A percentile compares a stretch with the other conserved stretches of the same genome.
Conservation (phyloP, 2,329 filamentous ascomycete species). For the Tolypocladium guangdongense region DNA sequence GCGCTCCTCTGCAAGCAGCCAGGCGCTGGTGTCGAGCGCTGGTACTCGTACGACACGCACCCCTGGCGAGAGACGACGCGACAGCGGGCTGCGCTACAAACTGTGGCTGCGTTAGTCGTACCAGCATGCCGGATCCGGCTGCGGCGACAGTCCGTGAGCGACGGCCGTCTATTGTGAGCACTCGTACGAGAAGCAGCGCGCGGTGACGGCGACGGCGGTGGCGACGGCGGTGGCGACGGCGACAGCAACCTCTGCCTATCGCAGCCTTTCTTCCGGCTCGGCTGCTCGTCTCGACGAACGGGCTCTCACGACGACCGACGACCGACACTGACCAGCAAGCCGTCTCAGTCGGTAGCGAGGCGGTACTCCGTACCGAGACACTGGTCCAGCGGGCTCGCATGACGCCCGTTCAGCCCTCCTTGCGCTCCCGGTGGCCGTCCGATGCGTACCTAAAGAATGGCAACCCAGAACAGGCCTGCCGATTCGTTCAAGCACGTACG, state of each 20-base stretch:
- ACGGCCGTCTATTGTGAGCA: too few relatives aligned
- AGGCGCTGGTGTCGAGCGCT: neutral
- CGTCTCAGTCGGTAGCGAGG: neutral
- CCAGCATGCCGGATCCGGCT: slow-evolving; percentile 3
- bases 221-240: neutral
- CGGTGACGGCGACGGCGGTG: neutral
- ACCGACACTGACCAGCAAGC: too few relatives aligned
- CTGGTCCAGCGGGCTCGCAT: neutral
- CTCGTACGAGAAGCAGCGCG: too few relatives aligned
- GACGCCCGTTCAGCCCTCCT: neutral
- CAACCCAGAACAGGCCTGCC: neutral
- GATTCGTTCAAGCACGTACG: neutral
- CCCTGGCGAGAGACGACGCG: neutral
- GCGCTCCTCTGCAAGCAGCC: too few relatives aligned
- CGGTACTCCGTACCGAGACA: neutral
- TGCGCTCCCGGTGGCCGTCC: neutral
- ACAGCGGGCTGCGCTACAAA: neutral
- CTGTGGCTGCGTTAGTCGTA: slow-evolving; percentile 6
- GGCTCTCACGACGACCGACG: neutral
- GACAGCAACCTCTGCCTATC: neutral
- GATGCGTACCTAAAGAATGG: too few relatives aligned
- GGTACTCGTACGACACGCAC: neutral
- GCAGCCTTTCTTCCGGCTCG: neutral
- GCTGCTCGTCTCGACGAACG: neutral
- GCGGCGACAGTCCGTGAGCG: neutral